phyloP scores from a whole-genome alignment of 2,329 filamentous ascomycete species.

The Xylariaceae sp. region DNA sequence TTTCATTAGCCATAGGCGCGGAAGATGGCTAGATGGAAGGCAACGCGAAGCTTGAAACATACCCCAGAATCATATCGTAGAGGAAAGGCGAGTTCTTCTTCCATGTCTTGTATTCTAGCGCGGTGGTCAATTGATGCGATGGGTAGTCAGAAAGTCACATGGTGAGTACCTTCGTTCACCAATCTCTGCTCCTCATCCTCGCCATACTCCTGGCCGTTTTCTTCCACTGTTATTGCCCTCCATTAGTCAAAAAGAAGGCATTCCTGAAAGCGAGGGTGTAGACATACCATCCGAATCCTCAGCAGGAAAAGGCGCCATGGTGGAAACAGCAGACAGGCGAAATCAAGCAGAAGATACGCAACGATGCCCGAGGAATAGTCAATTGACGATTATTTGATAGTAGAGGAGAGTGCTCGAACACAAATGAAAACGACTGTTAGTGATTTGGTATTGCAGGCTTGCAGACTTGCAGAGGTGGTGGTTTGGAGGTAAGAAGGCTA shows the following conservation, averaged over 20 bases:
- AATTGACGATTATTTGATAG: not conserved
- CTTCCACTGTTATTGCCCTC: conserved; percentile 36
- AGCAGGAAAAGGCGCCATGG: conserved; percentile 45
- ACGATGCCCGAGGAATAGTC: not conserved
- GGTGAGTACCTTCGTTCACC: conserved; percentile 74
- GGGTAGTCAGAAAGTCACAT: not conserved
- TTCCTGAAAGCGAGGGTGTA: conserved; percentile 1
- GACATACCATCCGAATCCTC: conserved; percentile 48
- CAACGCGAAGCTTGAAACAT: conserved; percentile 19
- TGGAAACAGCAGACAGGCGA: conserved; percentile 8
- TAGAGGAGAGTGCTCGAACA: not conserved
- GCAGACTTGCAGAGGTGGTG: not conserved
- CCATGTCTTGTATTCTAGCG: conserved; percentile 95
- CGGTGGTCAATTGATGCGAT: conserved; percentile 12
- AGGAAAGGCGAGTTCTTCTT: conserved; percentile 99
- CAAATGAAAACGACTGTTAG: not conserved
- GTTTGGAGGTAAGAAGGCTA: not conserved
- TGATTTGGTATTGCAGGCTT: not conserved
- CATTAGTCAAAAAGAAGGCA: conserved; percentile 15
- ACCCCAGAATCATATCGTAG: conserved; percentile 94
- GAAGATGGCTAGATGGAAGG: not conserved
- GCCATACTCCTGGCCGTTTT: conserved; percentile 60
- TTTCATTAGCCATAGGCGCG: not conserved
- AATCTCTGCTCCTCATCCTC: conserved; percentile 74
- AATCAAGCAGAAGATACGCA: not conserved